Percentiles rank a stretch among this genome's conserved stretches.
phyloP scores from a whole-genome alignment of 1,139 yeast species.

The Sugiyamaella neomexicana region DNA sequence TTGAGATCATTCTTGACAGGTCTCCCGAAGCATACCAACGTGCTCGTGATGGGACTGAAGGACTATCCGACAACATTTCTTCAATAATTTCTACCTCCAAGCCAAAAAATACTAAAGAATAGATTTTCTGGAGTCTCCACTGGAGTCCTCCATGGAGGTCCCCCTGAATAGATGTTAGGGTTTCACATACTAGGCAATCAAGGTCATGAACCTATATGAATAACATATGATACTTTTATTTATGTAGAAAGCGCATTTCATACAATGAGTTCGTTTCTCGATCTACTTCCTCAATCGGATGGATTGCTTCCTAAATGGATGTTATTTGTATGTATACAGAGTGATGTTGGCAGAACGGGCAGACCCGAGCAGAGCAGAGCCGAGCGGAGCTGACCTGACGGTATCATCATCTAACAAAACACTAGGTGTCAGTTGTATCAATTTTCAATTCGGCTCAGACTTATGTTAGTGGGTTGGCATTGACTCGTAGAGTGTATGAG shows the following conservation, averaged over 20 bases:
- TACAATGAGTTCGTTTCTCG: slow-evolving; percentile 15
- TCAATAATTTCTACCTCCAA: slow-evolving; percentile 15
- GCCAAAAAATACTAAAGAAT: background rate
- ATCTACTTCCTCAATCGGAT: slow-evolving; percentile 45
- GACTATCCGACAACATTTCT: slow-evolving; percentile 21
- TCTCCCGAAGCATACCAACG: slow-evolving; percentile 47
- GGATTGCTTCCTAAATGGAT: slow-evolving; percentile 70
- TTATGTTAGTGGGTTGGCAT: slow-evolving; percentile 67
- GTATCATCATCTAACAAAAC: background rate
- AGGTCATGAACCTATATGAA: background rate
- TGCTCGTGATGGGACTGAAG: slow-evolving; percentile 27
- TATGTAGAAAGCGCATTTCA: too few species aligned
- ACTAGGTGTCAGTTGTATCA: slow-evolving; percentile 78
- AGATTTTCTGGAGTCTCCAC: too few species aligned
- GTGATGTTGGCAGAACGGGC: too few species aligned
- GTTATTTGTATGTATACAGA: slow-evolving; percentile 46
- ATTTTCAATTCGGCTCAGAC: slow-evolving; percentile 88
- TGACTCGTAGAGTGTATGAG: slow-evolving; percentile 80
- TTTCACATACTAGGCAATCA: background rate
- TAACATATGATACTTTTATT: background rate
- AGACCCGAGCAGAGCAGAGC: too few species aligned
- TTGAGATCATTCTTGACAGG: slow-evolving; percentile 57
- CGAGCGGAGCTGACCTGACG: background rate
- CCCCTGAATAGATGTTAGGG: too few species aligned
- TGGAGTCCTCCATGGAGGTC: too few species aligned